Evolutionary conservation across 148 eudicot genomes (phyloP).

Genomic region (Polygonum maritimum): DNA sequence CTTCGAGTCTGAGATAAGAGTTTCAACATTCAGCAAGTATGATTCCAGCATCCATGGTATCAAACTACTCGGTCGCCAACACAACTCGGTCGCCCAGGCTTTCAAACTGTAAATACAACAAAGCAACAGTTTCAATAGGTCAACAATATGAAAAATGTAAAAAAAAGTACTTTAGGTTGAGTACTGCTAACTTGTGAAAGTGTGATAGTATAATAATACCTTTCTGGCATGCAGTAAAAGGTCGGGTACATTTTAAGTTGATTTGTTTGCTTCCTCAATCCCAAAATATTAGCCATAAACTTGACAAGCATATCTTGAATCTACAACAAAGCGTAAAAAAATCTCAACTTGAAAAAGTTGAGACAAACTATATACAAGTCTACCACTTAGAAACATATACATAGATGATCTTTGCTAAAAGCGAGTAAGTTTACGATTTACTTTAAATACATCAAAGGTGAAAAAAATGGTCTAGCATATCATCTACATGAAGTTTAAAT

Average conservation of each 20-base stretch:
- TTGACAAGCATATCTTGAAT: constrained; percentile 57
- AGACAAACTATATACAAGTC: not conserved
- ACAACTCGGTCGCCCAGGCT: too few species aligned
- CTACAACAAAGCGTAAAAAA: too few species aligned
- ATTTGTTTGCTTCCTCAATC: too few species aligned
- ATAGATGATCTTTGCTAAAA: not conserved
- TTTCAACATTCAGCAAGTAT: not conserved
- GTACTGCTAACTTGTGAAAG: too few species aligned
- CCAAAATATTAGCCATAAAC: too few species aligned
- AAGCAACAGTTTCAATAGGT: not conserved
- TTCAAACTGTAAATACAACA: constrained; percentile 47
- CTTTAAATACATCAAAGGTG: not conserved
- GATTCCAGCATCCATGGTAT: not conserved
- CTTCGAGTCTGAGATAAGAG: not conserved
- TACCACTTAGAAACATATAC: not conserved
- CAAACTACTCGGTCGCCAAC: too few species aligned
- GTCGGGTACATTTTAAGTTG: too few species aligned
- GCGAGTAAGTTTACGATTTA: not conserved
- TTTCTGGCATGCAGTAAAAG: too few species aligned
- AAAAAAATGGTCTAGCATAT: not conserved
- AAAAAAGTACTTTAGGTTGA: too few species aligned
- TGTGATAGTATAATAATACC: too few species aligned
- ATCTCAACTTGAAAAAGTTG: too few species aligned
- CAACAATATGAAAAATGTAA: constrained; percentile 1
- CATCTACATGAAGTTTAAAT: not conserved